Percentiles rank a stretch among this genome's conserved stretches.
These are phyloP conservation scores for Mucor irregularis DNA, from an alignment of 371 early-diverging fungal species.

Conservation along the genomic window DNA sequence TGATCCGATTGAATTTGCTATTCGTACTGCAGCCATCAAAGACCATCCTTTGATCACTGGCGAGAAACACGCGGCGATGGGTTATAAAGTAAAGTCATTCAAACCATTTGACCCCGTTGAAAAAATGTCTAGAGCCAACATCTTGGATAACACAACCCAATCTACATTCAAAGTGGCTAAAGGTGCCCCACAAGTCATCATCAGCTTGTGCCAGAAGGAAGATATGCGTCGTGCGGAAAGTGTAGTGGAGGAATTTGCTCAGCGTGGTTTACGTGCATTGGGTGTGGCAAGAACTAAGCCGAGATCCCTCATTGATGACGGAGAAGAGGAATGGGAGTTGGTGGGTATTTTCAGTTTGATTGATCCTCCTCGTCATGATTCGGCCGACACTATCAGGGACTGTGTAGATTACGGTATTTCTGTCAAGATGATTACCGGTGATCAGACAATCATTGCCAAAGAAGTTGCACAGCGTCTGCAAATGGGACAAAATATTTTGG, in stretches of 20 bases:
- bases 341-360: slow-evolving; percentile 82
- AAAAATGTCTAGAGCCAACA: slow-evolving; percentile 89
- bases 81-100: slow-evolving; percentile 85
- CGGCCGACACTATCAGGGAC: slow-evolving; percentile 66
- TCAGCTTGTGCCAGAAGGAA: slow-evolving; percentile 70
- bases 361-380: slow-evolving; percentile 85
- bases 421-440: slow-evolving; percentile 88
- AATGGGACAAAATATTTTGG: slow-evolving; percentile 68
- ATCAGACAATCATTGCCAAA: slow-evolving; percentile 77
- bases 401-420: slow-evolving; percentile 63
- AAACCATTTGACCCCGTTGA: slow-evolving; percentile 91
- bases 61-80: slow-evolving; percentile 68
- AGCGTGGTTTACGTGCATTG: slow-evolving; percentile 79
- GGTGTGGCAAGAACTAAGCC: slow-evolving; percentile 86
- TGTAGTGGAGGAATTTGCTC: slow-evolving; percentile 81
- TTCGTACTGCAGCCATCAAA: slow-evolving; percentile 80
- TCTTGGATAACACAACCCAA: slow-evolving; percentile 64
- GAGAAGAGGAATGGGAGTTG: slow-evolving; percentile 59
- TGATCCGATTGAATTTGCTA: slow-evolving; percentile 91
- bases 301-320: slow-evolving; percentile 15
- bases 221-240: slow-evolving; percentile 70
- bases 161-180: slow-evolving; percentile 85
- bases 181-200: slow-evolving; percentile 94
- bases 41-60: slow-evolving; percentile 68
- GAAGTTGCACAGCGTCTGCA: slow-evolving; percentile 78